Percentiles rank a stretch among this genome's conserved stretches.
Evolutionary conservation across 352 stramenopile species (phyloP).

Genomic region (Phytophthora aleatoria): DNA sequence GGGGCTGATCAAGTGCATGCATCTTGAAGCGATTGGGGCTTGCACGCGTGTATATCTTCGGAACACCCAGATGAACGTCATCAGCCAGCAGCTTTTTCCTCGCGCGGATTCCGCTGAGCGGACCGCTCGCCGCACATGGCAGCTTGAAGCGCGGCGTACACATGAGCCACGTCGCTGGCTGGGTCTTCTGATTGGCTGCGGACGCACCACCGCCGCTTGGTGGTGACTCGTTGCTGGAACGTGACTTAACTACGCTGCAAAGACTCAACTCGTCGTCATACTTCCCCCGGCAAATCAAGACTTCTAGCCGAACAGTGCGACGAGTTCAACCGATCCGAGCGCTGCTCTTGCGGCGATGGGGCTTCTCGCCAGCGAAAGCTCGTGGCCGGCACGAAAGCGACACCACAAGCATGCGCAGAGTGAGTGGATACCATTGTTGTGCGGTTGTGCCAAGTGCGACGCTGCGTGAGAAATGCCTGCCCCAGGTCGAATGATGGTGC

Average conservation of each 20-base stretch:
- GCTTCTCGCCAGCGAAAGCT: slow-evolving; percentile 8
- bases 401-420: slow-evolving; percentile 6
- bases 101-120: not conserved
- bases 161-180: slow-evolving; percentile 23
- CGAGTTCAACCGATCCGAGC: slow-evolving; percentile 10
- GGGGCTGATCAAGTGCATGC: not conserved
- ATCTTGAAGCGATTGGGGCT: slow-evolving; percentile 23
- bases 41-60: slow-evolving; percentile 18
- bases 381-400: slow-evolving; percentile 26
- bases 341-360: slow-evolving; percentile 4
- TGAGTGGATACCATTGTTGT: slow-evolving; percentile 20
- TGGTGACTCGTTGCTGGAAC: slow-evolving; percentile 7
- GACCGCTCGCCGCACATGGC: not conserved
- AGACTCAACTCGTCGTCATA: slow-evolving; percentile 4
- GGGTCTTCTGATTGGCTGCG: slow-evolving; percentile 11
- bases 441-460: slow-evolving; percentile 23
- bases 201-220: not conserved
- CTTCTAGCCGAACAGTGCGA: not conserved
- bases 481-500: slow-evolving; percentile 15
- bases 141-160: too few species aligned
- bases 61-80: slow-evolving; percentile 7
- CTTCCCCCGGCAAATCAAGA: slow-evolving; percentile 8
- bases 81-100: slow-evolving; percentile 26
- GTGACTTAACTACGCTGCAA: slow-evolving; percentile 3
- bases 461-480: slow-evolving; percentile 25